These are phyloP conservation scores for Mallotus repandus DNA, from an alignment of 441 rosid genomes.

Conservation along the genomic window DNA sequence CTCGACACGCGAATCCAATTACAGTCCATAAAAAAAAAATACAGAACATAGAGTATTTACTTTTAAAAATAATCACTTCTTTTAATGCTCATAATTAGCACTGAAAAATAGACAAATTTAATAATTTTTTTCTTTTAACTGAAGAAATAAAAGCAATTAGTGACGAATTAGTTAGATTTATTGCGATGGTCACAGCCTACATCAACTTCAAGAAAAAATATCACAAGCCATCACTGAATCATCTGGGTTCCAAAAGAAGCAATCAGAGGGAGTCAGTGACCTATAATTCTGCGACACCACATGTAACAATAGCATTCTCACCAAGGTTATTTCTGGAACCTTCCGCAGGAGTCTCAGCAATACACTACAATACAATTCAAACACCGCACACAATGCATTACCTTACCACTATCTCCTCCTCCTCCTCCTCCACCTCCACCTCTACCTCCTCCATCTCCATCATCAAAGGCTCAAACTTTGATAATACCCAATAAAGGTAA, in stretches of 20 bases:
- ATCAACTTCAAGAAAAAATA: not conserved
- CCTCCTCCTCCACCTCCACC: not conserved
- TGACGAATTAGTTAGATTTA: no score
- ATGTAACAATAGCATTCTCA: not conserved
- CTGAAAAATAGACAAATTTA: no score
- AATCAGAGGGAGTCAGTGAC: not conserved
- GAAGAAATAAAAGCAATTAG: no score
- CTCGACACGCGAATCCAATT: no score
- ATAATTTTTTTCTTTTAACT: no score
- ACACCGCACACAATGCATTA: no score
- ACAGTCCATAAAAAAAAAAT: no score
- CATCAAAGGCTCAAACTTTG: not conserved
- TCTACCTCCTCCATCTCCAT: not conserved
- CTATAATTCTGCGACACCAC: not conserved
- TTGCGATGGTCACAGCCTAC: not conserved
- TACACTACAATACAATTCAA: not conserved
- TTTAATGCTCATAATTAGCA: no score
- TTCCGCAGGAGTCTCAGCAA: slow-evolving; percentile 21
- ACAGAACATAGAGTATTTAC: no score
- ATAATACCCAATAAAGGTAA: not conserved
- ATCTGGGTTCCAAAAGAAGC: not conserved
- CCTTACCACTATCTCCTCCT: not conserved
- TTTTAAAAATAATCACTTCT: no score
- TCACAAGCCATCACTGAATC: not conserved
- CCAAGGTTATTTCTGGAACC: slow-evolving; percentile 22